phyloP scores from a whole-genome alignment of 169 alveolate genomes.

The Cryptosporidium canis region DNA sequence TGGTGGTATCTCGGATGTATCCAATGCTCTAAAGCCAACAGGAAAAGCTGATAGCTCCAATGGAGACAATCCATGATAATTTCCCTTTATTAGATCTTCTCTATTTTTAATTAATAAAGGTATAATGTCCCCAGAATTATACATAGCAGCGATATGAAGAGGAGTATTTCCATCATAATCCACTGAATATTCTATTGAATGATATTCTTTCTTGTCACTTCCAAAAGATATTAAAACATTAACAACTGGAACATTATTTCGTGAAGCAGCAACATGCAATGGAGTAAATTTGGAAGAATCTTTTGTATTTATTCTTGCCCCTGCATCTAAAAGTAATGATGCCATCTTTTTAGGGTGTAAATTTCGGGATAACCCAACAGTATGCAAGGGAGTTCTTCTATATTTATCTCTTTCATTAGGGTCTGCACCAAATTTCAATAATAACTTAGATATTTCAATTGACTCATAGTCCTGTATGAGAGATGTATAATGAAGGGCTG shows the following conservation, averaged over 20 bases:
- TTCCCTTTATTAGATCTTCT: constrained; percentile 17
- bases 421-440: constrained; percentile 51
- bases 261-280: constrained; percentile 58
- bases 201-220: not conserved
- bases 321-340: constrained; percentile 2
- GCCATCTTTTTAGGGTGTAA: constrained; percentile 60
- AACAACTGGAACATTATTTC: constrained; percentile 54
- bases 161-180: constrained; percentile 66
- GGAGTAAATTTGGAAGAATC: constrained; percentile 62
- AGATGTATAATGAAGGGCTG: constrained; percentile 57
- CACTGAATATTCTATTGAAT: constrained; percentile 23
- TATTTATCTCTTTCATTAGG: constrained; percentile 49
- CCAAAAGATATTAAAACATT: not conserved
- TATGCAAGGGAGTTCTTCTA: constrained; percentile 60
- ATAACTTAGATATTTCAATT: constrained; percentile 29
- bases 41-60: constrained; percentile 58
- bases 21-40: constrained; percentile 57
- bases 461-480: constrained; percentile 54
- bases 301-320: constrained; percentile 17
- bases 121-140: constrained; percentile 59
- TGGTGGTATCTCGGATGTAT: constrained; percentile 37
- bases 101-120: not conserved
- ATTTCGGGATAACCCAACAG: constrained; percentile 41
- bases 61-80: constrained; percentile 50
- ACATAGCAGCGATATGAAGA: constrained; percentile 63